Conservation (phyloP, 257 asterid genomes). For the Coffea canephora region DNA sequence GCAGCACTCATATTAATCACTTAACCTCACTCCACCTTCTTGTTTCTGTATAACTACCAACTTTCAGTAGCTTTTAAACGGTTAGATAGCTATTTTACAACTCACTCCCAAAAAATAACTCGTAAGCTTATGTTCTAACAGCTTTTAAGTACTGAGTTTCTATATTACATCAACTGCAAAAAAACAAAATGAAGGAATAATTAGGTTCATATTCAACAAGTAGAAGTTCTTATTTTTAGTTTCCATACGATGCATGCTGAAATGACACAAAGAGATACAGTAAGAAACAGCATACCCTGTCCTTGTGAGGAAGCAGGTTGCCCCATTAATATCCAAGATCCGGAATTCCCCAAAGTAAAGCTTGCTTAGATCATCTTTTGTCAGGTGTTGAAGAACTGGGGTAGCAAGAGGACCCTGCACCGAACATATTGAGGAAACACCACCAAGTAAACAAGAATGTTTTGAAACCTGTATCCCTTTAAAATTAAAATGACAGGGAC, state of each 20-base stretch:
- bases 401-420: conserved; percentile 95
- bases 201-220: neutral
- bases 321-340: conserved; percentile 79
- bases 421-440: conserved; percentile 17
- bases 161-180: neutral
- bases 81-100: neutral
- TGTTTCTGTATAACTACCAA: neutral
- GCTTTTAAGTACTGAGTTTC: neutral
- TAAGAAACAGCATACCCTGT: conserved; percentile 67
- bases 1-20: neutral
- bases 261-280: neutral
- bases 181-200: neutral
- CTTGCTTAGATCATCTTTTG: conserved; percentile 85
- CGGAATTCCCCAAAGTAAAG: conserved; percentile 81
- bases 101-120: neutral
- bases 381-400: conserved; percentile 86
- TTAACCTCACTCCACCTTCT: neutral
- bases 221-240: neutral
- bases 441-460: neutral
- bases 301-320: conserved; percentile 78
- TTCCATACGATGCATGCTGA: neutral
- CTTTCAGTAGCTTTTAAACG: neutral
- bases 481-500: neutral
- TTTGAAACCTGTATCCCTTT: neutral
- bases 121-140: neutral